Evolutionary conservation across 1,139 yeast species (phyloP), one percentile per base, ranked within the genome.

Genomic region (Candida sp.): DNA sequence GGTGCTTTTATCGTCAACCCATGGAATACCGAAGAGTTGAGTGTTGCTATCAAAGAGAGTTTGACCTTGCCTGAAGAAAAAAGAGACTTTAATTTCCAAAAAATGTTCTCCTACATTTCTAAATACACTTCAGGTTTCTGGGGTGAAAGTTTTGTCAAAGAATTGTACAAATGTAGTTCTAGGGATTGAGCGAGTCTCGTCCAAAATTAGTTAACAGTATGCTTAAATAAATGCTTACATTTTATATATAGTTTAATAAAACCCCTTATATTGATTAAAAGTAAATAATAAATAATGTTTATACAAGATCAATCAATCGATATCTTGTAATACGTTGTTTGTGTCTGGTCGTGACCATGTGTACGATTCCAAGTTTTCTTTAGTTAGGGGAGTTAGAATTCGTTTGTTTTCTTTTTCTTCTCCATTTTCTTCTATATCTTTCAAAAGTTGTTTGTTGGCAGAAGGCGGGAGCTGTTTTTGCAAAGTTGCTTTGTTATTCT

Each of bases 101-200:
- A 87, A 64, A 75, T 93, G 62, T 89, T 88, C 70, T 81, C 78
- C 49, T 93, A 93, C 61, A 89, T 93, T 51, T 81, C 88, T 41
- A 93, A 95, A 67, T 93, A 90, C 62, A 93, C 99, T 8, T 87
- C 97, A 22, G 90, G 88, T 4, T 93, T 81, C 63, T 93, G 99
- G 99, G 99, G 99, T 43, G 96, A 90, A 62, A 86, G 85, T 56
- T 93, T 93, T 65, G 99, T 93, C 38, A 84, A 85, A 53, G 99
- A 95, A 63, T 70, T 93, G 47, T 75, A 72, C 52, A 82, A 77
- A 55, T 69, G 68, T 45, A 45, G 40, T 39, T 39, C 44, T 9
- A 40, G 29, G 12, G 3, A 27, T 32, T 36, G 21, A 38, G 39
- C 19, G n/a, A n/a, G n/a, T n/a, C n/a, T n/a, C n/a, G n/a, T n/a